These are phyloP conservation scores for Smittium culicis DNA, from an alignment of 371 early-diverging fungal genomes.

Conservation along the genomic window DNA sequence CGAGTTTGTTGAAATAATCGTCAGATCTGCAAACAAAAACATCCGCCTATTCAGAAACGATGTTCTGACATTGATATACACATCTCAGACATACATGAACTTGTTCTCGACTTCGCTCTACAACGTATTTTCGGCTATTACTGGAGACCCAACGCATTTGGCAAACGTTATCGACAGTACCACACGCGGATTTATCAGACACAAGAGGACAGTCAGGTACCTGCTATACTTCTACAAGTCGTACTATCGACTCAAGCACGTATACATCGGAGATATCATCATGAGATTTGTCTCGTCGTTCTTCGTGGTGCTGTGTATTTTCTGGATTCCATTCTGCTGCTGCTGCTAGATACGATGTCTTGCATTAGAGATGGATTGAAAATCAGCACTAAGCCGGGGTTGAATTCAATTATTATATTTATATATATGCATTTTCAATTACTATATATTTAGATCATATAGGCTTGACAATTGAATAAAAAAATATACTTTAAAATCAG, in stretches of 20 bases:
- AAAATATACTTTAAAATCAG: too few relatives aligned
- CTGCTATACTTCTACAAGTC: not conserved
- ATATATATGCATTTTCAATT: too few relatives aligned
- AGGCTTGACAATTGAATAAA: too few relatives aligned
- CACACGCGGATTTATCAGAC: not conserved
- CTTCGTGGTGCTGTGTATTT: not conserved
- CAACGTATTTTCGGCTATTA: not conserved
- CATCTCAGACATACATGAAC: constrained; percentile 1
- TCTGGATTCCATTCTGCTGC: constrained; percentile 11
- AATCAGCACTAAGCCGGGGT: too few relatives aligned
- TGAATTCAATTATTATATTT: too few relatives aligned
- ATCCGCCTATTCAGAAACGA: not conserved
- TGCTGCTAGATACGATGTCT: constrained; percentile 6
- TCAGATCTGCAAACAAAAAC: constrained; percentile 8
- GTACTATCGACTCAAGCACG: not conserved
- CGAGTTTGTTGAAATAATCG: not conserved
- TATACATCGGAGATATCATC: not conserved
- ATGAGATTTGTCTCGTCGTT: not conserved
- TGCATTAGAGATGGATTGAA: not conserved
- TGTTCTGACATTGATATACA: not conserved
- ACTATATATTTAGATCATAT: too few relatives aligned
- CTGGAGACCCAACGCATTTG: not conserved
- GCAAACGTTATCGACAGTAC: not conserved
- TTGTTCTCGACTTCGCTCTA: not conserved
- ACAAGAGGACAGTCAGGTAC: not conserved